These are phyloP conservation scores for Diaporthe humulicola DNA, from an alignment of 2,329 filamentous ascomycete species.

Conservation along the genomic window DNA sequence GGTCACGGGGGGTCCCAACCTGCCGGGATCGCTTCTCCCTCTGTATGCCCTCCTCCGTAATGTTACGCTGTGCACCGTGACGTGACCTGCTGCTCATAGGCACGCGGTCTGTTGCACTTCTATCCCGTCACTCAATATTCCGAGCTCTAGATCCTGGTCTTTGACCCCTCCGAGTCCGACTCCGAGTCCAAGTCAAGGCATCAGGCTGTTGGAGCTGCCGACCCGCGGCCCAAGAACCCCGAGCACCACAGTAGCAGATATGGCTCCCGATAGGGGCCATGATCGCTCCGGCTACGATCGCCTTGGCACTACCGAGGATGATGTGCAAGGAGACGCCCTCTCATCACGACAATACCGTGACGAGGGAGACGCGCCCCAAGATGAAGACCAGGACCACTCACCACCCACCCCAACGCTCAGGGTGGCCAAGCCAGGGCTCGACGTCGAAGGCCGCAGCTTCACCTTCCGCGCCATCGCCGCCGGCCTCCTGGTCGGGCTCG, in stretches of 20 bases:
- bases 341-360: not conserved
- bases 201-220: constrained; percentile 5
- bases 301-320: not conserved
- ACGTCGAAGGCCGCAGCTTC: constrained; percentile 77
- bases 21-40: constrained; percentile 20
- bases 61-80: not conserved
- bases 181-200: not conserved
- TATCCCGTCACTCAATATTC: not conserved
- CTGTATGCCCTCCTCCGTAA: not conserved
- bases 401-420: not conserved
- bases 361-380: not conserved
- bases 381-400: not conserved
- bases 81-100: constrained; percentile 4
- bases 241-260: not conserved
- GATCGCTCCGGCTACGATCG: constrained; percentile 2
- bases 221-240: not conserved
- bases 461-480: constrained; percentile 84
- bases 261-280: constrained; percentile 38
- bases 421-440: constrained; percentile 31
- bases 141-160: not conserved
- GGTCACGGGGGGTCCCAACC: constrained; percentile 8
- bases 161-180: not conserved
- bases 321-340: not conserved
- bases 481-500: constrained; percentile 85
- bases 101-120: not conserved